phyloP scores from a whole-genome alignment of 768 basidiomycete genomes.

The Kwoniella europaea region DNA sequence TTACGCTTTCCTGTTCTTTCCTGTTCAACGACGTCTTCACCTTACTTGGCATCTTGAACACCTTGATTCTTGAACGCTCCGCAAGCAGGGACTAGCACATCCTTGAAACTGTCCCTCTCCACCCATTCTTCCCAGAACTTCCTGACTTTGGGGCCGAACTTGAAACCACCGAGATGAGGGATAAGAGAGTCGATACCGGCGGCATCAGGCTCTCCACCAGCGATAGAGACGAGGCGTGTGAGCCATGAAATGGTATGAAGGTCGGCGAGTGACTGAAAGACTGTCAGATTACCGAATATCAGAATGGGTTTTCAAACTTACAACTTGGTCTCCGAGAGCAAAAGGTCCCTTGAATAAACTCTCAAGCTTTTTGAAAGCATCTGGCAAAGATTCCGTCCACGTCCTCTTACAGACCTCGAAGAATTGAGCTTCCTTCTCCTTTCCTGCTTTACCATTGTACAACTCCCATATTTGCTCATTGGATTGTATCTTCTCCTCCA shows the following conservation, averaged over 20 bases:
- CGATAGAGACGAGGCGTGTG: constrained; percentile 65
- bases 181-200: constrained; percentile 50
- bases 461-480: constrained; percentile 53
- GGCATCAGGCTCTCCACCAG: constrained; percentile 62
- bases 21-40: too few species aligned
- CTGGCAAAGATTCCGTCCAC: constrained; percentile 56
- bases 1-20: not conserved
- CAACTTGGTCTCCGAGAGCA: constrained; percentile 72
- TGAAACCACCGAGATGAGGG: constrained; percentile 64
- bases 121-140: constrained; percentile 75
- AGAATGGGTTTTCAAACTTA: constrained; percentile 31
- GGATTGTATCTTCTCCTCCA: constrained; percentile 53
- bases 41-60: not conserved
- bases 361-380: constrained; percentile 54
- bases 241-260: constrained; percentile 81
- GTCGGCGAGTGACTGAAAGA: constrained; percentile 69
- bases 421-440: constrained; percentile 51
- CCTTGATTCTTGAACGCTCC: constrained; percentile 12
- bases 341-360: constrained; percentile 52
- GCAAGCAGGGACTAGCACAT: constrained; percentile 60
- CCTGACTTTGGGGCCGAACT: constrained; percentile 65
- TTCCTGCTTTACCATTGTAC: constrained; percentile 48
- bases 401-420: constrained; percentile 53
- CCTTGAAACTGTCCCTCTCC: constrained; percentile 73
- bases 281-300: not conserved